Conservation (phyloP, 208 protist genomes). For the Trypanosoma mega region DNA sequence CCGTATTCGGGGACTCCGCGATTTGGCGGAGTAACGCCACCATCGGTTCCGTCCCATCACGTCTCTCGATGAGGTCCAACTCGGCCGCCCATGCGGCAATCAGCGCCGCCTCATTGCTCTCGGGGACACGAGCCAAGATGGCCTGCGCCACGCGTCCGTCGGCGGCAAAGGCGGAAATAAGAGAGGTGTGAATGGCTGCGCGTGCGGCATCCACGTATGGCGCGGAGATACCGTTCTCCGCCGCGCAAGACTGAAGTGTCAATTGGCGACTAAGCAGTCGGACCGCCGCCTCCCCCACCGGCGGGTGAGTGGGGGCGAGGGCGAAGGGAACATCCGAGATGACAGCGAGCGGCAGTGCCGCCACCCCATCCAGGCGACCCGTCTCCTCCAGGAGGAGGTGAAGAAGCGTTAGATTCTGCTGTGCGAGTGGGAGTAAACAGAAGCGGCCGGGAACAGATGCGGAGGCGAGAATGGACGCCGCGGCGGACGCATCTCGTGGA, state of each 20-base stretch:
- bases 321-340: slow-evolving; percentile 60
- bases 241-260: slow-evolving; percentile 39
- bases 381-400: slow-evolving; percentile 43
- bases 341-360: slow-evolving; percentile 51
- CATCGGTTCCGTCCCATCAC: too few species aligned
- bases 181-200: slow-evolving; percentile 1
- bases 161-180: not conserved
- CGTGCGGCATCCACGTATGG: slow-evolving; percentile 34
- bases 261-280: too few species aligned
- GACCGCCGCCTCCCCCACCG: slow-evolving; percentile 27
- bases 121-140: not conserved
- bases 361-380: slow-evolving; percentile 27
- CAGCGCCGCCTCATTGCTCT: not conserved
- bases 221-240: slow-evolving; percentile 43
- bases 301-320: slow-evolving; percentile 26
- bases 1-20: too few species aligned
- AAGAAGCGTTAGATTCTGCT: slow-evolving; percentile 66
- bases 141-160: not conserved
- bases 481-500: slow-evolving; percentile 22
- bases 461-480: slow-evolving; percentile 20
- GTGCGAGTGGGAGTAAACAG: slow-evolving; percentile 59
- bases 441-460: slow-evolving; percentile 26
- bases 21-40: too few species aligned
- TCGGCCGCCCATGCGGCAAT: not conserved
- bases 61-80: not conserved